phyloP scores from a whole-genome alignment of 139 green algal species.

The Spirogloea muscicola region DNA sequence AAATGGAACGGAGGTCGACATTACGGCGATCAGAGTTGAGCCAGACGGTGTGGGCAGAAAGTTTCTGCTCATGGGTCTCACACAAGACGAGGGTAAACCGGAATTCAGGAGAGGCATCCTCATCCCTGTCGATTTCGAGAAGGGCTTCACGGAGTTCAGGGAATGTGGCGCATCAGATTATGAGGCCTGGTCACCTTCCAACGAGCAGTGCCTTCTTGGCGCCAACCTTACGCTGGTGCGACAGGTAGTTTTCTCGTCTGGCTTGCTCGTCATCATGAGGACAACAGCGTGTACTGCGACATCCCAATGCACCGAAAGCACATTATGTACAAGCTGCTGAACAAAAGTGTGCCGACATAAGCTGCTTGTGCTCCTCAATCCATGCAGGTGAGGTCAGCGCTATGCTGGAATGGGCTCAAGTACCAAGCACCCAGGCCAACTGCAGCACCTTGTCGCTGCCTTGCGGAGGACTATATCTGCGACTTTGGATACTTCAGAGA shows the following conservation, averaged over 20 bases:
- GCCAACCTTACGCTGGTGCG: constrained; percentile 47
- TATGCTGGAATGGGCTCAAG: constrained; percentile 31
- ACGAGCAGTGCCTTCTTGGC: constrained; percentile 44
- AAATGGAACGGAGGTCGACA: constrained; percentile 58
- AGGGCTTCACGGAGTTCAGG: constrained; percentile 27
- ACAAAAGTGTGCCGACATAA: no score
- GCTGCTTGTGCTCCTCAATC: no score
- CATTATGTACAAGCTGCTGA: constrained; percentile 10
- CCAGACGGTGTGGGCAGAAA: constrained; percentile 61
- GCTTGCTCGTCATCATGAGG: not conserved
- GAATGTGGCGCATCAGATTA: constrained; percentile 43
- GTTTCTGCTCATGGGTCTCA: constrained; percentile 66
- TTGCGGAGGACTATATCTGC: constrained; percentile 29
- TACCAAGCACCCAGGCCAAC: not conserved
- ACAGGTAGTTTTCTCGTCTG: constrained; percentile 51
- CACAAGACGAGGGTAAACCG: not conserved
- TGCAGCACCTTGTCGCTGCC: constrained; percentile 4
- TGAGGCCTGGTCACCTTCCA: constrained; percentile 43
- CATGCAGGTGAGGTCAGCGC: no score
- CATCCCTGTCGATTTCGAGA: constrained; percentile 11
- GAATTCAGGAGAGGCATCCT: constrained; percentile 3
- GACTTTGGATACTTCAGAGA: no score
- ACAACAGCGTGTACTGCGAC: not conserved
- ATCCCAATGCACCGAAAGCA: not conserved
- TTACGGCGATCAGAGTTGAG: constrained; percentile 83